Conservation (phyloP, 2,329 filamentous ascomycete genomes). For the Coniochaeta ligniaria region DNA sequence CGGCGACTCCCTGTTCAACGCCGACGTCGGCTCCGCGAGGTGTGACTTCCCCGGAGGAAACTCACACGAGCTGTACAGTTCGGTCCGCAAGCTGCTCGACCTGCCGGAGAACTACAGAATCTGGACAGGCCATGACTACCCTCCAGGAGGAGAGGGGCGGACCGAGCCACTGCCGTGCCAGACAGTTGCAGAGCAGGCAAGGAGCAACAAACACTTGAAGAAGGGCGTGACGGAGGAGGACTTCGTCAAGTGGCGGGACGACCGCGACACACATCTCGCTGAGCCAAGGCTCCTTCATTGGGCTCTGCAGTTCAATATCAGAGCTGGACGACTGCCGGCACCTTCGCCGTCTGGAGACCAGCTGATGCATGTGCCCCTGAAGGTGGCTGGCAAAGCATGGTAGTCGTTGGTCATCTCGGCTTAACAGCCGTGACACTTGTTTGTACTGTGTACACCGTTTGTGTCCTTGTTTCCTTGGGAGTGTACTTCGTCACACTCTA, state of each 20-base stretch:
- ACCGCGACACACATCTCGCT: conserved; percentile 30
- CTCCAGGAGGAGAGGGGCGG: conserved; percentile 20
- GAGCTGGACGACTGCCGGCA: conserved; percentile 32
- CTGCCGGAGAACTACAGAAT: conserved; percentile 32
- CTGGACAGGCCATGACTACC: conserved; percentile 45
- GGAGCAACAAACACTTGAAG: conserved; percentile 35
- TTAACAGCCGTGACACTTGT: too few species aligned
- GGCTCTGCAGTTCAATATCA: conserved; percentile 40
- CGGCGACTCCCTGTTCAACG: conserved; percentile 32
- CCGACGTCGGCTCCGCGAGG: conserved; percentile 38
- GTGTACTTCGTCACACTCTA: neutral
- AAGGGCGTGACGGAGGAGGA: conserved; percentile 27
- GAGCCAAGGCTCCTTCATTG: conserved; percentile 36
- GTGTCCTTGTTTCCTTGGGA: neutral
- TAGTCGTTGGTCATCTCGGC: too few species aligned
- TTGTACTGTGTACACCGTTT: neutral
- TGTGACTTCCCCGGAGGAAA: conserved; percentile 44
- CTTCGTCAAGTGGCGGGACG: conserved; percentile 30
- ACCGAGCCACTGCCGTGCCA: conserved; percentile 25
- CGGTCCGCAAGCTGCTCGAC: conserved; percentile 22
- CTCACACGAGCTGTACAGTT: conserved; percentile 26
- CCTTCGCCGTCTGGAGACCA: conserved; percentile 15
- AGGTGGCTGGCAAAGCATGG: conserved; percentile 7
- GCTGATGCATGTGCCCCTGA: conserved; percentile 24
- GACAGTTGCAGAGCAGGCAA: conserved; percentile 32